Conservation (phyloP, 352 stramenopile genomes). For the Chrysophaeum taylorii region DNA sequence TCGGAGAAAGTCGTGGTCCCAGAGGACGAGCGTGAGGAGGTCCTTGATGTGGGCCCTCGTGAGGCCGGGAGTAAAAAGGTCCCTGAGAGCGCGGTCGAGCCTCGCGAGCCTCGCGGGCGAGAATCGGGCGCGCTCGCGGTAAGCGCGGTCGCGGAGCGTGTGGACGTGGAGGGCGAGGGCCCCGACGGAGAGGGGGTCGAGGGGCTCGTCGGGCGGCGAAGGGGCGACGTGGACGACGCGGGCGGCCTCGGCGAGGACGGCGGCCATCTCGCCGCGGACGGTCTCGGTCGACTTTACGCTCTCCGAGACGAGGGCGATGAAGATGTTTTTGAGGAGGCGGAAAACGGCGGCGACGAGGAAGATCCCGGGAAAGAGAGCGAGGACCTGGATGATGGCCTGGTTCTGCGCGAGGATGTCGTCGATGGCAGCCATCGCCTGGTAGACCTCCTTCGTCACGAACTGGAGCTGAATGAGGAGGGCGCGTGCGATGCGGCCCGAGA, state of each 20-base stretch:
- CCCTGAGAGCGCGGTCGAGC: conserved; percentile 4
- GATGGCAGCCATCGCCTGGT: neutral
- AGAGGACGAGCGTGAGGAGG: neutral
- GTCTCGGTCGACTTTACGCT: neutral
- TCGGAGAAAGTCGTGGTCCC: neutral
- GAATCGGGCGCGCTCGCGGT: neutral
- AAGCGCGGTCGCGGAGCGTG: neutral
- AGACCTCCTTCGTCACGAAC: neutral
- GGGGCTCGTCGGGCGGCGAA: neutral
- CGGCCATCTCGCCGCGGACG: neutral
- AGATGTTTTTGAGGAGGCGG: neutral
- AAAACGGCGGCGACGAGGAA: neutral
- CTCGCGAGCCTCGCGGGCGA: neutral
- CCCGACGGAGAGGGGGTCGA: neutral
- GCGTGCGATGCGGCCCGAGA: neutral
- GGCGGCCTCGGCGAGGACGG: neutral
- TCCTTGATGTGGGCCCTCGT: neutral
- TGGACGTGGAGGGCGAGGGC: neutral
- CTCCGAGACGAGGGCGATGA: neutral
- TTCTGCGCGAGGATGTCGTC: neutral
- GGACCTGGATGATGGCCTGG: neutral
- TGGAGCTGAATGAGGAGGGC: conserved; percentile 1
- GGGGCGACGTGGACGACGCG: neutral
- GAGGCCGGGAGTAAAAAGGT: neutral
- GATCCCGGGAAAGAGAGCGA: neutral